Evolutionary conservation across 495 filamentous ascomycete species (phyloP).

Genomic region (Tirmania nivea): DNA sequence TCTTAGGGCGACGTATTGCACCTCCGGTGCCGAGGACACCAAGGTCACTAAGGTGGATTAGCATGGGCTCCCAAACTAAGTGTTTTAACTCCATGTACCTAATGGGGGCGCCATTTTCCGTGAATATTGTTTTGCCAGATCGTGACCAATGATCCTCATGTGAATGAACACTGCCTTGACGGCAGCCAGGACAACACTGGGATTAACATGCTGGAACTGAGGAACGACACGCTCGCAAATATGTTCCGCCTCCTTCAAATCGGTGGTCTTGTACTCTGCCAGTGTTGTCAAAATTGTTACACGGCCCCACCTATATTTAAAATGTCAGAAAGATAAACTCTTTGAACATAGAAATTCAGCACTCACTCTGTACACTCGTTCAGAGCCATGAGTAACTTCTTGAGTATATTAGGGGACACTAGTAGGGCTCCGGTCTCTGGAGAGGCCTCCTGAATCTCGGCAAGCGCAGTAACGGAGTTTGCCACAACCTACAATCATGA

Average conservation of each 20-base stretch:
- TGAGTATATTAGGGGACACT: slow-evolving; percentile 58
- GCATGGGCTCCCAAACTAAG: slow-evolving; percentile 9
- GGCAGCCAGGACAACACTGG: slow-evolving; percentile 84
- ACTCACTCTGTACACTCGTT: slow-evolving; percentile 78
- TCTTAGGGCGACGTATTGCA: slow-evolving; percentile 87
- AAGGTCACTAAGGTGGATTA: slow-evolving; percentile 49
- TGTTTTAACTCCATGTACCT: slow-evolving; percentile 29
- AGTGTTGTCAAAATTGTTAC: slow-evolving; percentile 82
- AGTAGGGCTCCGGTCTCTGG: slow-evolving; percentile 75
- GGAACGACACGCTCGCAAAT: slow-evolving; percentile 92
- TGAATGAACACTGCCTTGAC: slow-evolving; percentile 97
- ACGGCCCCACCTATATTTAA: slow-evolving; percentile 47
- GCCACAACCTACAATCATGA: slow-evolving; percentile 38
- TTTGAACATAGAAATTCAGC: background rate
- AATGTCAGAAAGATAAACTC: background rate
- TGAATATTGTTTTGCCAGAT: slow-evolving; percentile 58
- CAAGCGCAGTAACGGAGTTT: slow-evolving; percentile 80
- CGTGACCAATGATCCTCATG: slow-evolving; percentile 63
- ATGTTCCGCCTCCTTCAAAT: slow-evolving; percentile 92
- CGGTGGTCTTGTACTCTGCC: slow-evolving; percentile 63
- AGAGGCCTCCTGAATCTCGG: slow-evolving; percentile 74
- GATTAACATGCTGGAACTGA: slow-evolving; percentile 97
- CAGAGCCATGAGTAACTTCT: slow-evolving; percentile 88
- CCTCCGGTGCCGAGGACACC: slow-evolving; percentile 85
- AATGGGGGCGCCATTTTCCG: slow-evolving; percentile 97